Percentiles rank a stretch among this genome's conserved stretches.
These are phyloP conservation scores for Apostasia shenzhenica DNA, from an alignment of 106 monocot species.

Conservation along the genomic window DNA sequence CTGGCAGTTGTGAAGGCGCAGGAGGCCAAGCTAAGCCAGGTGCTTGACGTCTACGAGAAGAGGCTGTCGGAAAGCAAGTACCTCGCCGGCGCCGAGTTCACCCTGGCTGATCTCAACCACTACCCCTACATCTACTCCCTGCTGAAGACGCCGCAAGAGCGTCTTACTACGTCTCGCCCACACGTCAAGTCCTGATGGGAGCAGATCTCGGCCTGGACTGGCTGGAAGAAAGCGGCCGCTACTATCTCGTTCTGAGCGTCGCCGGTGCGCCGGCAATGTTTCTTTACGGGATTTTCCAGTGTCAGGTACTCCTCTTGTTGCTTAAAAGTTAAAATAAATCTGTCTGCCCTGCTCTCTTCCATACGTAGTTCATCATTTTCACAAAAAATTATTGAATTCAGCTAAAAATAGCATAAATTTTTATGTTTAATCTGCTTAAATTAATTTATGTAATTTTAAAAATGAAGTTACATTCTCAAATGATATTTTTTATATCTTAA, in stretches of 20 bases:
- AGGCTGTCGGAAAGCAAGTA: constrained; percentile 17
- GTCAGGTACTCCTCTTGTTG: no score
- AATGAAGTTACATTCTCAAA: no score
- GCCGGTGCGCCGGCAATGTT: neutral
- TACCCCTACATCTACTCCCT: neutral
- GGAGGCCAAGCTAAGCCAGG: neutral
- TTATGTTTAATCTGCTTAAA: no score
- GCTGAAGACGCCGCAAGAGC: constrained; percentile 4
- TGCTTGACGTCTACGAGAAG: constrained; percentile 29
- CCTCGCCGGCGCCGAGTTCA: constrained; percentile 20
- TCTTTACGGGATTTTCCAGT: no score
- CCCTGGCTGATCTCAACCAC: constrained; percentile 20
- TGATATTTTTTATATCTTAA: no score
- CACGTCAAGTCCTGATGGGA: constrained; percentile 25
- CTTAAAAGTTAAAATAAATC: no score
- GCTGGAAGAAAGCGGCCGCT: constrained; percentile 18
- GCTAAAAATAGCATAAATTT: no score
- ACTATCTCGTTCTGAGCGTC: neutral
- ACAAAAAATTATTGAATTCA: no score
- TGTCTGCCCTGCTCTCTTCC: no score
- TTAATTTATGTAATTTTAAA: no score
- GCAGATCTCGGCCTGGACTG: constrained; percentile 13
- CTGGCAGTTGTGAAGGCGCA: constrained; percentile 14
- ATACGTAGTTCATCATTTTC: no score
- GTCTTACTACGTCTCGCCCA: constrained; percentile 14